phyloP scores from a whole-genome alignment of 2,329 filamentous ascomycete genomes.

The Podosphaera leucotricha region DNA sequence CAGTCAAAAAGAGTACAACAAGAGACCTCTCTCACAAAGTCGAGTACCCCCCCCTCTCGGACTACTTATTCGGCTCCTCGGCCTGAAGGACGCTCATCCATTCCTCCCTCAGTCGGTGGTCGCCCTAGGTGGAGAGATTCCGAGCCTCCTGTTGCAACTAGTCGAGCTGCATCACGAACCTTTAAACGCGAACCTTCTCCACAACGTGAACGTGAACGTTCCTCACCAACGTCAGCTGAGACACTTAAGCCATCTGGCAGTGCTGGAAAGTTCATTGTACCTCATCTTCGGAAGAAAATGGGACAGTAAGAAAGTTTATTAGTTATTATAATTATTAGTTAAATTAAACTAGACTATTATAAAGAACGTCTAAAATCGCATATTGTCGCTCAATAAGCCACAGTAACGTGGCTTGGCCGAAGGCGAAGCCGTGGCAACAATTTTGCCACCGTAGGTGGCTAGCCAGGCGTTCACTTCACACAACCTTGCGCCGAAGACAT shows the following conservation, averaged over 20 bases:
- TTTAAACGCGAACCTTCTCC: conserved; percentile 9
- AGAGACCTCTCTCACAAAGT: conserved; percentile 11
- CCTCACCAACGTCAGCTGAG: conserved; percentile 5
- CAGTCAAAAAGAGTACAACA: conserved; percentile 43
- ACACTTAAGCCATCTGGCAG: conserved; percentile 27
- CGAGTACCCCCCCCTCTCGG: conserved; percentile 7
- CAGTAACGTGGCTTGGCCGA: too few relatives aligned
- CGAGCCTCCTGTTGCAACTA: conserved; percentile 12
- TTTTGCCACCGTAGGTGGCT: too few relatives aligned
- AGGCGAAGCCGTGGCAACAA: too few relatives aligned
- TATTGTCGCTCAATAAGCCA: too few relatives aligned
- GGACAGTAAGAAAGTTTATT: conserved; percentile 1
- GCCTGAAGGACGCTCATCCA: conserved; percentile 21
- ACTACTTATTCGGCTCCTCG: neutral
- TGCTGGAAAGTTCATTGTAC: conserved; percentile 36
- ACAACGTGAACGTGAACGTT: conserved; percentile 1
- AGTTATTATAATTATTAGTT: too few relatives aligned
- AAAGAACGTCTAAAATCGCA: too few relatives aligned
- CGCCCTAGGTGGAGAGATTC: conserved; percentile 36
- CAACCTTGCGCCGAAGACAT: too few relatives aligned
- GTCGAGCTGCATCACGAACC: neutral
- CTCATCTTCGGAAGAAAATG: conserved; percentile 19
- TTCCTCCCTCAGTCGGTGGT: conserved; percentile 27
- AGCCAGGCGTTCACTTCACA: too few relatives aligned
- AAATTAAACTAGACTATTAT: too few relatives aligned